Conservation (phyloP, 768 basidiomycete genomes). For the Harrya chromipes region DNA sequence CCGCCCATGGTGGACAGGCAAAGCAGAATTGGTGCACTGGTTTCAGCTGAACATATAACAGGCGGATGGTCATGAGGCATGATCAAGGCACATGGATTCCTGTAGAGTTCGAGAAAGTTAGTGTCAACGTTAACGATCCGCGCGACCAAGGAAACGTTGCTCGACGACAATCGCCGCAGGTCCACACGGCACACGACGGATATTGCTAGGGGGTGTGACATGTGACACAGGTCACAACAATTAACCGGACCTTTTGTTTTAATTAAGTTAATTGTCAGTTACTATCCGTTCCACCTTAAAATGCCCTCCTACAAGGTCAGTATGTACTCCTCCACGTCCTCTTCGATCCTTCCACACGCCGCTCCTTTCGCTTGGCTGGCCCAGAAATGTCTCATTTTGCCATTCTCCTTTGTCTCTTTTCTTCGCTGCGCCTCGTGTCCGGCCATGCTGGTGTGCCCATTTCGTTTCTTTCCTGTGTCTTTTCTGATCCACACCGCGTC, state of each 20-base stretch:
- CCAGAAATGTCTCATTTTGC: constrained; percentile 9
- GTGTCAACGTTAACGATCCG: background rate
- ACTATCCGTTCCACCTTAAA: no score
- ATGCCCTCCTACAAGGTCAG: no score
- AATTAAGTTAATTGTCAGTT: no score
- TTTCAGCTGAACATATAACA: constrained; percentile 3
- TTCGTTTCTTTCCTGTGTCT: no score
- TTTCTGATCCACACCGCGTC: background rate
- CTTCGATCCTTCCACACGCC: no score
- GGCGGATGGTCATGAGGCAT: constrained; percentile 15
- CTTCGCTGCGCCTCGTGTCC: constrained; percentile 6
- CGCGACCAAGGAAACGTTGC: constrained; percentile 11
- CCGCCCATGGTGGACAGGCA: background rate
- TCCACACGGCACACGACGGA: no score
- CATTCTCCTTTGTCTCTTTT: background rate
- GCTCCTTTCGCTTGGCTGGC: constrained; percentile 14
- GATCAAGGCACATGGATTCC: constrained; percentile 4
- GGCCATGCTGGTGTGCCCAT: constrained; percentile 20
- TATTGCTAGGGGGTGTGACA: background rate
- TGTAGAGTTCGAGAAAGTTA: constrained; percentile 8
- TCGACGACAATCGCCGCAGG: constrained; percentile 18
- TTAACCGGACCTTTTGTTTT: no score
- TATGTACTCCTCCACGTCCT: no score
- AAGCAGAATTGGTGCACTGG: constrained; percentile 9
- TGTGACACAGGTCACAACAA: background rate